These are phyloP conservation scores for Mycosphaerella arachidis DNA, from an alignment of 2,329 filamentous ascomycete species.

Conservation along the genomic window DNA sequence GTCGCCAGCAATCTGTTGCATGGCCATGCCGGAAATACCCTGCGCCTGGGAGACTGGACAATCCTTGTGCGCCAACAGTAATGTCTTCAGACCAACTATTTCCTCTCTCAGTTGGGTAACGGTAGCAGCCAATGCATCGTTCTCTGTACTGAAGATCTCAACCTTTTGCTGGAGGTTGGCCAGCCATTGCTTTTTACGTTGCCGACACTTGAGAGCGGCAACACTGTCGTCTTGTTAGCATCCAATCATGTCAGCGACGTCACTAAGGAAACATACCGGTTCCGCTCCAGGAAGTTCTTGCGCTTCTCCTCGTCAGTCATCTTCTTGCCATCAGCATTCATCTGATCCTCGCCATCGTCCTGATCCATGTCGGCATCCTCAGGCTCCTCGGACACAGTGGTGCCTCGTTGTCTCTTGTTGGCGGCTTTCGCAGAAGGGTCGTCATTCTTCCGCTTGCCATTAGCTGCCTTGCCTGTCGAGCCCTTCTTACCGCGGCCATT, in stretches of 20 bases:
- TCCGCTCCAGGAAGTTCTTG: conserved; percentile 94
- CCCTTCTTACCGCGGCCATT: conserved; percentile 64
- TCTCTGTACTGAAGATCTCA: conserved; percentile 86
- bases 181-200: conserved; percentile 98
- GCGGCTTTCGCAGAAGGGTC: conserved; percentile 62
- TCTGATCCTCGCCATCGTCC: conserved; percentile 36
- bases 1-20: conserved; percentile 48
- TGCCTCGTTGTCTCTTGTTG: conserved; percentile 69
- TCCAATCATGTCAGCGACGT: not conserved
- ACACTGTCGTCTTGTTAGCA: conserved; percentile 57
- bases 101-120: conserved; percentile 85
- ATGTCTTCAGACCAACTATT: conserved; percentile 88
- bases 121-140: conserved; percentile 78
- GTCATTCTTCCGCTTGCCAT: conserved; percentile 73
- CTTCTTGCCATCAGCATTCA: conserved; percentile 55
- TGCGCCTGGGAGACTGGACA: conserved; percentile 89
- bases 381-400: conserved; percentile 45
- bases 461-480: conserved; percentile 49
- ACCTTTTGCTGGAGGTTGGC: conserved; percentile 92
- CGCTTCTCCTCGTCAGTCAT: conserved; percentile 99
- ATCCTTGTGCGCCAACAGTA: conserved; percentile 91
- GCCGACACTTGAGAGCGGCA: conserved; percentile 91
- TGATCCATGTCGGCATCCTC: conserved; percentile 51
- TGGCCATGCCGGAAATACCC: conserved; percentile 54
- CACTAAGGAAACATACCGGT: conserved; percentile 62